phyloP scores from a whole-genome alignment of 129 eudicot genomes.

The Gnaphalium uliginosum region DNA sequence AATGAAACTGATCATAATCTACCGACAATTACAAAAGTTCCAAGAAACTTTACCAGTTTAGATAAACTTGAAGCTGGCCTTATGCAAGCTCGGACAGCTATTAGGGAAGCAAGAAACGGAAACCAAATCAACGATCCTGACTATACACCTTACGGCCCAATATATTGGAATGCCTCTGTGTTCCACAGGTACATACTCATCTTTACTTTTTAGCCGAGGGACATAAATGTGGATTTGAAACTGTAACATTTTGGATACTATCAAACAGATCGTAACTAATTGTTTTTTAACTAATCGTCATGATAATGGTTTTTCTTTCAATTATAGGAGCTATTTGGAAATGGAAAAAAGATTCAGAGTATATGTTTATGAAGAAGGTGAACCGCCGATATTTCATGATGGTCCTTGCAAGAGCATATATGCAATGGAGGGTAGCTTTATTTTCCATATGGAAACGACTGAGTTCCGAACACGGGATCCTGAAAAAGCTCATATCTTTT shows the following conservation, averaged over 20 bases:
- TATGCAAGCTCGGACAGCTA: slow-evolving; percentile 36
- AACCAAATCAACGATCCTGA: slow-evolving; percentile 41
- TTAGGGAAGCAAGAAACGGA: slow-evolving; percentile 24
- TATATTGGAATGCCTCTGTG: slow-evolving; percentile 46
- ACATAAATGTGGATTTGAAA: background rate
- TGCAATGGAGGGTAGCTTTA: slow-evolving; percentile 54
- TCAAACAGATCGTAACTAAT: background rate
- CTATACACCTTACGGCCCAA: slow-evolving; percentile 48
- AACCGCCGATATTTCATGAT: slow-evolving; percentile 49
- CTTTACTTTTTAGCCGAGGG: background rate
- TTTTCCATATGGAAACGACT: slow-evolving; percentile 44
- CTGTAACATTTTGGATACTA: background rate
- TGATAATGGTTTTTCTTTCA: slow-evolving; percentile 2
- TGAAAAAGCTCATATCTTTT: slow-evolving; percentile 48
- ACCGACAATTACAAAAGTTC: slow-evolving; percentile 27
- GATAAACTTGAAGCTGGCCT: slow-evolving; percentile 43
- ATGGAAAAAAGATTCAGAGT: slow-evolving; percentile 46
- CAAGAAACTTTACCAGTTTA: slow-evolving; percentile 33
- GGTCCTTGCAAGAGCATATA: slow-evolving; percentile 42
- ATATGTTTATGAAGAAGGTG: slow-evolving; percentile 54
- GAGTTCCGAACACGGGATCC: slow-evolving; percentile 45
- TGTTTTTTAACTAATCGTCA: background rate
- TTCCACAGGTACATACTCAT: slow-evolving; percentile 44
- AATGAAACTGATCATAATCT: slow-evolving; percentile 32
- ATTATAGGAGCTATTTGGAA: slow-evolving; percentile 52